Evolutionary conservation across 257 asterid species (phyloP), one percentile per base, ranked within the genome.

Genomic region (Ligustrum vulgare): DNA sequence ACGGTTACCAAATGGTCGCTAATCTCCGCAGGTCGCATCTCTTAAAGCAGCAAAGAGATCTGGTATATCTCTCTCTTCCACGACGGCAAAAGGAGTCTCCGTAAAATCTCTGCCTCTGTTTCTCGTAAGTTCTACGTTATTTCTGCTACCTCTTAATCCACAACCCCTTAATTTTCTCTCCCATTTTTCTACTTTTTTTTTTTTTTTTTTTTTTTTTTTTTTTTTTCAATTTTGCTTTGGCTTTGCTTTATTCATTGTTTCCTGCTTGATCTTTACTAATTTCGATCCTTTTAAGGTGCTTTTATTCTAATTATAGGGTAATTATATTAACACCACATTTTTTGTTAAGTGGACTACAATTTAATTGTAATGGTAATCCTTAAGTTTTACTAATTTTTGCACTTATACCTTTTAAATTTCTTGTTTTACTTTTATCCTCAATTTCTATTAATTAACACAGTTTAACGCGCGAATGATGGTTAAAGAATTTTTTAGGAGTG

Each of bases 21-120:
- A 28, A 28, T 28, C 31, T 1, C 39, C 9, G 39, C n/a, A n/a
- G n/a, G n/a, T n/a, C n/a, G n/a, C 39, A 6, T 65, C 72, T 64
- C 71, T 31, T 2, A 64, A 77, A 72, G 67, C 47, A 8, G 73
- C 66, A 9, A 41, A 77, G 84, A 77, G 80, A 75, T 77, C 76
- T 77, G 79, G 70, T 63, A 67, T 69, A 68, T 70, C 28, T 80
- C 77, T 72, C 79, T 72, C 32, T 60, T 37, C 60, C 68, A n/a
- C 69, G 43, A 34, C 72, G 72, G 56, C 69, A 76, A 73, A 56
- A 69, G 78, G 79, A 75, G 79, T 54, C 75, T 79, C 80, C 81
- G 64, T 3, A n/a, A 78, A 78, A 39, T 45, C 80, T 49, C 80
- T 70, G 78, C 82, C 75, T n/a, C 28, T 58, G 37, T 56, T 41